Conservation (phyloP, 1,284 basidiomycete species). For the Xerocomus nothofagi region DNA sequence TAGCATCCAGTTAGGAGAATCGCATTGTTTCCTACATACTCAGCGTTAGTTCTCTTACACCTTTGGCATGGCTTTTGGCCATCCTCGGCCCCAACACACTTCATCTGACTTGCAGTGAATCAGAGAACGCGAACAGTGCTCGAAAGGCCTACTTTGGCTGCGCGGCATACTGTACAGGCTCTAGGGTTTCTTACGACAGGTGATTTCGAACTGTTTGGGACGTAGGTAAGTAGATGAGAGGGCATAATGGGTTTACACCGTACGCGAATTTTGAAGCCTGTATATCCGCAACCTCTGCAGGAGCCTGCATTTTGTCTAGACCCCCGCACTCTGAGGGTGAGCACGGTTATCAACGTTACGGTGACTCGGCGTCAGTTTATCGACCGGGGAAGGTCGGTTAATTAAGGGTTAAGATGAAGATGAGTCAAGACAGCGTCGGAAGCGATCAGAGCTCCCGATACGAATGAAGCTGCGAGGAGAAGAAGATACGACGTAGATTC, state of each 20-base stretch:
- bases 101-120: constrained; percentile 59
- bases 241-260: constrained; percentile 9
- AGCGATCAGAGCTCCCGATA: constrained; percentile 2
- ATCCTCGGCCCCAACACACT: constrained; percentile 83
- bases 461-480: neutral
- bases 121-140: constrained; percentile 16
- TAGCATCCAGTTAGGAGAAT: constrained; percentile 10
- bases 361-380: constrained; percentile 42
- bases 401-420: constrained; percentile 39
- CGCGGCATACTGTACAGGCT: constrained; percentile 78
- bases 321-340: constrained; percentile 13
- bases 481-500: constrained; percentile 4
- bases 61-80: constrained; percentile 73
- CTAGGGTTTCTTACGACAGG: constrained; percentile 71
- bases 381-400: constrained; percentile 42
- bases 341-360: constrained; percentile 41
- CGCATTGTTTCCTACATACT: constrained; percentile 46
- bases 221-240: constrained; percentile 10
- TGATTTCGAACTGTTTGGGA: constrained; percentile 41
- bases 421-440: constrained; percentile 13
- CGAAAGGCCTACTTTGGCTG: constrained; percentile 62
- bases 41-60: constrained; percentile 72
- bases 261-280: constrained; percentile 35
- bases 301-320: constrained; percentile 30
- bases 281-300: constrained; percentile 32